Base-by-base conservation (phyloP, 2,329 filamentous ascomycete genomes). In the Clarireedia paspali region DNA sequence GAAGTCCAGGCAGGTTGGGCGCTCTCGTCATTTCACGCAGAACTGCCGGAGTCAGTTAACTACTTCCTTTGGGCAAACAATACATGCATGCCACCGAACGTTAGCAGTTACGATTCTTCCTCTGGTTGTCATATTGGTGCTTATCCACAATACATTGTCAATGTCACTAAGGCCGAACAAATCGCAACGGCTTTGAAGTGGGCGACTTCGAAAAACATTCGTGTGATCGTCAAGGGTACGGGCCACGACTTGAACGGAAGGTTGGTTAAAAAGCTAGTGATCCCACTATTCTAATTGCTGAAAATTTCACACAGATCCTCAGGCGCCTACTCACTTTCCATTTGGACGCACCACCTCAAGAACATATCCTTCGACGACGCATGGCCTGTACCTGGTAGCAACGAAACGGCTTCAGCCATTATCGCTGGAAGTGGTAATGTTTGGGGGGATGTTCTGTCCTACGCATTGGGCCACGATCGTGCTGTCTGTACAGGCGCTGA, bases 121-220 rank as follows among this genome's bases (percentile, higher is more conserved):
- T 34, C 45, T 10, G 20, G 45, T n/a, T 30, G 48, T 34, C 6
- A 34, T 1, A 38, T 24, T 7, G 61, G 64, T 0, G 60, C 66
- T 57, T 69, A 71, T 61, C 70, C 72, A 27, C 63, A 68, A 23
- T 72, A 70, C 57, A 68, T 70, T 39, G 64, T 74, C n/a, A 71
- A 74, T 49, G 72, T 71, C 4, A 72, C 67, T 9, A 67, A 58
- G 0, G 62, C 68, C 1, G 57, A 60, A n/a, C 66, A 73, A 50
- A 64, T 75, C 26, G 67, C 70, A 55, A 61, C 64, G 1, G 66
- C 63, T 12, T 57, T 80, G 5, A 68, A 74, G 26, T 80, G 78
- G 64, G 75, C 74, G 1, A 69, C 72, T 0, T 68, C 71, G 27
- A 65, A 74, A 36, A 72, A 76, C 27, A 60, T 79, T 26, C 69